Conservation (phyloP, 768 basidiomycete genomes). For the Lentinula lateritia region DNA sequence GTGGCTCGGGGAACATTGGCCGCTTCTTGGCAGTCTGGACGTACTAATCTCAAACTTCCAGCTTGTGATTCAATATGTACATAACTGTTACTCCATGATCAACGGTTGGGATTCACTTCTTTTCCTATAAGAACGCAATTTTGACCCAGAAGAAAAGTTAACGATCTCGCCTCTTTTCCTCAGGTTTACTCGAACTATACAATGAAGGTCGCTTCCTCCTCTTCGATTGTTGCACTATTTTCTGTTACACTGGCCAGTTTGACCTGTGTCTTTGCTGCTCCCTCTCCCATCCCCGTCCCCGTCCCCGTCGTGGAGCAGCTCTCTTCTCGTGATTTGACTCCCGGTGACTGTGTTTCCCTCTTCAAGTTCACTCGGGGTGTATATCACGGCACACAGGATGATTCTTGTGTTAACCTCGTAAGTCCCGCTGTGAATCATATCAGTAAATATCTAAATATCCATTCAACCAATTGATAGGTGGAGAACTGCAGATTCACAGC, state of each 20-base stretch:
- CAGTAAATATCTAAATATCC: background rate
- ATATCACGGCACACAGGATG: background rate
- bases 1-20: background rate
- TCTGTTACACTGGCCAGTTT: background rate
- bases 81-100: background rate
- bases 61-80: background rate
- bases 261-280: background rate
- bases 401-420: constrained; percentile 2
- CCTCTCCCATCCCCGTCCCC: background rate
- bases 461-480: background rate
- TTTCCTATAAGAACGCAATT: background rate
- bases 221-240: background rate
- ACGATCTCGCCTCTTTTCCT: background rate
- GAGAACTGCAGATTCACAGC: constrained; percentile 2
- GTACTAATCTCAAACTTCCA: background rate
- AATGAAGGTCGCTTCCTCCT: constrained; percentile 2
- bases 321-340: background rate
- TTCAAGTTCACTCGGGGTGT: constrained; percentile 1
- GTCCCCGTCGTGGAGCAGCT: background rate
- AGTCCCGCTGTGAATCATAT: background rate
- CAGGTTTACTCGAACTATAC: background rate
- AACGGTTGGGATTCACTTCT: background rate
- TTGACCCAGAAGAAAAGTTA: background rate
- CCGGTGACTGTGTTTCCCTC: constrained; percentile 1
- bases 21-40: background rate